Base-by-base conservation (phyloP, 805 yeast genomes). In the Hanseniaspora vineae region DNA sequence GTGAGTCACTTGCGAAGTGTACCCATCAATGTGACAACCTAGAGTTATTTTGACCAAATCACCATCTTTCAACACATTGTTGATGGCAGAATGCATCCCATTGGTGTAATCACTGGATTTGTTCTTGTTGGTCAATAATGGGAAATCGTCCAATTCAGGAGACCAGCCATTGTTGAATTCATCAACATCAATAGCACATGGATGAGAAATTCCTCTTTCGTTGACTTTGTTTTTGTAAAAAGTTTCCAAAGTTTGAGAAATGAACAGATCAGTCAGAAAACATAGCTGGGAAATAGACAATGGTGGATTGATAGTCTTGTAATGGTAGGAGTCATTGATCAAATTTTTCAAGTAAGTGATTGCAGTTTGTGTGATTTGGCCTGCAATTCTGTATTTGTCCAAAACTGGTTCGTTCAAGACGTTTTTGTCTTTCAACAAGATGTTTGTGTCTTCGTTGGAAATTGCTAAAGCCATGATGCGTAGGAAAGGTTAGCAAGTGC, bases 21-120 rank as follows among this genome's bases (percentile, higher is more conserved):
- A 92, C 48, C 98, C 98, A 65, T 92, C 98, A 55, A 92, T 77
- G 54, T 92, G 97, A 50, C 83, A 89, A 44, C 97, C 98, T 31
- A 90, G 71, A 12, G 84, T 70, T 49, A 92, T 75, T 52, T 90
- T 89, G 33, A 86, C 86, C 44, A 89, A 72, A 63, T 92, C 97
- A 45, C 97, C 97, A 20, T 78, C 77, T 47, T 62, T 62, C 54
- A 67, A 58, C 17, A 43, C 45, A 31, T 53, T 52, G n/a, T 54
- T 56, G 9, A 49, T 46, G 32, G 46, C 42, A 44, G 52, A 46
- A 35, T 42, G 43, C 37, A 46, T 40, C 20, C 57, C 57, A 19
- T 20, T 45, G 14, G 39, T 44, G n/a, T 43, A 29, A 17, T 33
- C 42, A 31, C 14, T 14, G 31, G 33, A 51, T 32, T 54, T 57